Evolutionary conservation across 305 asterid genomes (phyloP).

Genomic region (Fraxinus dipetala): DNA sequence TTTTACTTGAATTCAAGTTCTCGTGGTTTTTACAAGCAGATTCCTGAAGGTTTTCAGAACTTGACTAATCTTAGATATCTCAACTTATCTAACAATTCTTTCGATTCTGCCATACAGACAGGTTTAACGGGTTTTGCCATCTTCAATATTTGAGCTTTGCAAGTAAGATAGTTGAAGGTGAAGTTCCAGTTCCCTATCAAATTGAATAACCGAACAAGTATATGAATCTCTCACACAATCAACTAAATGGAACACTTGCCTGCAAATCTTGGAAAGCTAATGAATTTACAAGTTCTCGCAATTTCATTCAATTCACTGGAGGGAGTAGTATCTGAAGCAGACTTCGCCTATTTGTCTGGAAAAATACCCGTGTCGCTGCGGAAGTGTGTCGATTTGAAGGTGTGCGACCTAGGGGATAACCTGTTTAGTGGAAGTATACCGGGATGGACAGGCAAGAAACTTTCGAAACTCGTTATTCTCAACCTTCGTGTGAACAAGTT

Average conservation of each 20-base stretch:
- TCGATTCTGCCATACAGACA: conserved; percentile 6
- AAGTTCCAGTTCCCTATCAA: conserved; percentile 1
- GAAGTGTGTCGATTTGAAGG: neutral
- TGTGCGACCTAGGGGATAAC: no score
- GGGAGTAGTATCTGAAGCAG: conserved; percentile 22
- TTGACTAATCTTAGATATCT: conserved; percentile 20
- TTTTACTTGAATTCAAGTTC: conserved; percentile 16
- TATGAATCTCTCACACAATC: conserved; percentile 19
- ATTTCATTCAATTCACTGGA: conserved; percentile 20
- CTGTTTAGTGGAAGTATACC: no score
- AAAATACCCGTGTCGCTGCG: conserved; percentile 7
- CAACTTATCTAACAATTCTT: conserved; percentile 20
- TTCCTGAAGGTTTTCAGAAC: conserved; percentile 12
- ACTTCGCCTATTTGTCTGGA: conserved; percentile 23
- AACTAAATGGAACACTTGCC: conserved; percentile 16
- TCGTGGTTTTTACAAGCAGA: neutral
- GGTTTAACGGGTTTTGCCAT: neutral
- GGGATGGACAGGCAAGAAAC: no score
- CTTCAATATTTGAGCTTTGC: conserved; percentile 18
- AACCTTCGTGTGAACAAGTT: no score
- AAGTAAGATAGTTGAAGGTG: conserved; percentile 8
- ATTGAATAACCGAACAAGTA: neutral
- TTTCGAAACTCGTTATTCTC: no score
- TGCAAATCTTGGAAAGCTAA: conserved; percentile 4
- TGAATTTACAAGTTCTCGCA: conserved; percentile 12